Evolutionary conservation across 129 eudicot genomes (phyloP), one percentile per base, ranked within the genome.

Genomic region (Arctium minus): DNA sequence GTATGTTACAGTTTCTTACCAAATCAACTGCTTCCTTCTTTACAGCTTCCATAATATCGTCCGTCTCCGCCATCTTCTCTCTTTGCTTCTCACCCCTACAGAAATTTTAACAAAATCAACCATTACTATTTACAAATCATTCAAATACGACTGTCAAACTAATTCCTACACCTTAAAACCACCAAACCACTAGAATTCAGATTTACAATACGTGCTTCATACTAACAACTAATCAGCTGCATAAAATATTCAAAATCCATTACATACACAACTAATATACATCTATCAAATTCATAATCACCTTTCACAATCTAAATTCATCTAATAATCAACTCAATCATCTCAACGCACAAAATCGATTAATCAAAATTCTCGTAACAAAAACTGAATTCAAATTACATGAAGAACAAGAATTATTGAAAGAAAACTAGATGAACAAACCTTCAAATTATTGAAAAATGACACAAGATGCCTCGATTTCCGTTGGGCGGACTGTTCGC

Each of bases 11-110:
- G 73, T 35, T 35, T 62, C 89, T 44, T 81, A 93, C 97, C 92
- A 93, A 93, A 87, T 93, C 96, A 50, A 93, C 94, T 44, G 91
- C 89, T 79, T 93, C 97, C 76, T 62, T 84, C 88, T 89, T 88
- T 80, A 93, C 88, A 76, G 94, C 93, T 70, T 93, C 96, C 94
- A 93, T 72, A 1, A 73, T 76, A 15, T 93, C 97, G 35, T 89
- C 93, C 39, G 86, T 86, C 33, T 76, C 92, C 86, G 84, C 90
- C 97, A 92, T 92, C 86, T 81, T 22, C 37, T 44, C 40, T 84
- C 83, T 42, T 72, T 42, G 75, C 40, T 75, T 44, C 74, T 56
- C 67, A 18, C 75, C 73, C 36, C 77, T 72, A 60, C 38, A 60
- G 9, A 82, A 31, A n/a, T 30, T 1, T 67, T 22, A 65, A 67